Evolutionary conservation across 2,329 filamentous ascomycete species (phyloP), one percentile per base, ranked within the genome.

Genomic region (Clarireedia monteithiana): DNA sequence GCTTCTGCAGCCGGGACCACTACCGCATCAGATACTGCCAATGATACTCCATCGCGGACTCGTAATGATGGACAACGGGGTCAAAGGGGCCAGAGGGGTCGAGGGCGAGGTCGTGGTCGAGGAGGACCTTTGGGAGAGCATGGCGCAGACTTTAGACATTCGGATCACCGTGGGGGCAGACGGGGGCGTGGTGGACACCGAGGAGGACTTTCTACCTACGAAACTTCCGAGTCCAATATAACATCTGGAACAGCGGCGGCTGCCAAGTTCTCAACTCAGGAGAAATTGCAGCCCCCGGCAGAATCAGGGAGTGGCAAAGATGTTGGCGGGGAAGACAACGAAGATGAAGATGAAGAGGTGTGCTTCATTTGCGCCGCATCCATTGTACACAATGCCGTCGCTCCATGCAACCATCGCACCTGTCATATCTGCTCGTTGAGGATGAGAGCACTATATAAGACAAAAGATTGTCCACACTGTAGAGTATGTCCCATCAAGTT

Each of bases 361-460:
- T 99, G 94, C 81, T 97, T 97, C 73, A 99, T 99, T 68, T 99
- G 94, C 73, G 92, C 94, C 56, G 96, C 91, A 62, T 83, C 86
- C 2, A 86, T 99, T 48, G 83, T 88, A 49, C 91, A 97, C 74
- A 85, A 89, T 65, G 88, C 91, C 9, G 84, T 99, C 62, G 85
- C 91, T 34, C 92, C 94, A 20, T 99, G 94, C 74, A 97, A 96
- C 71, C 94, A 99, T 73, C 82, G 89, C 56, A 96, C 92, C 49
- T 99, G 94, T 70, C 94, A 99, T 73, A 96, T 97, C 62, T 99
- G 94, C 71, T 86, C 91, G 9, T 75, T 99, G 64, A 83, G 94
- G 58, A 83, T 97, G 82, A 83, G 94, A 64, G 94, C 92, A 1
- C 75, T 99, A 46, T 99, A 97, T 74, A 97, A 96, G 76, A 95